phyloP scores from a whole-genome alignment of 2,329 filamentous ascomycete species.

The Monilinia fructicola region DNA sequence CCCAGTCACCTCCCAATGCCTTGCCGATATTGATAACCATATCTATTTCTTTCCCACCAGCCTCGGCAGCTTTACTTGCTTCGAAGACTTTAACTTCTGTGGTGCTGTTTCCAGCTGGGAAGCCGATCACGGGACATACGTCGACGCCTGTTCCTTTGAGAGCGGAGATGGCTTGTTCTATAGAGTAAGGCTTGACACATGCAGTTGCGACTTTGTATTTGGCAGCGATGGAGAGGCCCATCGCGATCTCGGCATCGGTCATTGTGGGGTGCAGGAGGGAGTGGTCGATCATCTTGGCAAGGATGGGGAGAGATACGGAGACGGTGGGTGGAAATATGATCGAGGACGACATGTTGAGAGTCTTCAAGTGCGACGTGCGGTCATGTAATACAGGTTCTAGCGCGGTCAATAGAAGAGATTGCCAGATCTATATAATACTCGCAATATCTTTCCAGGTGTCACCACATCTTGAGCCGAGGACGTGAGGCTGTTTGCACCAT shows the following conservation, averaged over 20 bases:
- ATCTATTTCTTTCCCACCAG: conserved; percentile 56
- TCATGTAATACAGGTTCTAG: not conserved
- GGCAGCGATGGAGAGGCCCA: conserved; percentile 50
- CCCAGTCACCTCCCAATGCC: conserved; percentile 56
- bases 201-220: conserved; percentile 54
- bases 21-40: conserved; percentile 63
- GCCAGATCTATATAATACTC: not conserved
- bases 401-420: not conserved
- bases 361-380: not conserved
- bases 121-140: conserved; percentile 59
- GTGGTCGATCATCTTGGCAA: conserved; percentile 60
- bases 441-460: not conserved
- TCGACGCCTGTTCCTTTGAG: conserved; percentile 51
- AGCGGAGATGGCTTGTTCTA: conserved; percentile 49
- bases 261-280: conserved; percentile 62
- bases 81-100: conserved; percentile 55
- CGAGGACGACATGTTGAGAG: not conserved
- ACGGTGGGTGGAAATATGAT: conserved; percentile 34
- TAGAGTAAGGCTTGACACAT: conserved; percentile 58
- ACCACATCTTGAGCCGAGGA: not conserved
- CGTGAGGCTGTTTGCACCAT: not conserved
- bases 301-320: conserved; percentile 46
- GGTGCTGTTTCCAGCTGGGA: conserved; percentile 59
- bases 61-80: conserved; percentile 48
- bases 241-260: conserved; percentile 54